Evolutionary conservation across 2,329 filamentous ascomycete genomes (phyloP).

Genomic region (Cladophialophora exuberans): DNA sequence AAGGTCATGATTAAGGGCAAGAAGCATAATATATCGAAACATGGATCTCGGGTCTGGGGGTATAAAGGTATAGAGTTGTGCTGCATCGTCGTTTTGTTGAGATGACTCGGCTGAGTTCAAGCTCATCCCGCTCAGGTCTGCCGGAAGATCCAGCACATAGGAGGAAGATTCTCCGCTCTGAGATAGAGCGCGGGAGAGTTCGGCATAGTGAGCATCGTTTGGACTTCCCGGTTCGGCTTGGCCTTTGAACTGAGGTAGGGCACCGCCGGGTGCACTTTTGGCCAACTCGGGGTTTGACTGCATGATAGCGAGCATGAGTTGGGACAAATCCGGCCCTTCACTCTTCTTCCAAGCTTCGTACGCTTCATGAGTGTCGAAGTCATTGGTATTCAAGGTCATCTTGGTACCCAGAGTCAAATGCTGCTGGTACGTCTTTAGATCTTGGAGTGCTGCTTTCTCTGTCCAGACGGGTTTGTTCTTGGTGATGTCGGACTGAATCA

Average conservation of each 20-base stretch:
- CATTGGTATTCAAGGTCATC: constrained; percentile 75
- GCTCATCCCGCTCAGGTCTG: constrained; percentile 69
- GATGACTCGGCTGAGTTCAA: constrained; percentile 54
- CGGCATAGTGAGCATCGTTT: constrained; percentile 47
- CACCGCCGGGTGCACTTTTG: constrained; percentile 67
- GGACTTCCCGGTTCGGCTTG: constrained; percentile 40
- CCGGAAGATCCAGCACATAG: constrained; percentile 67
- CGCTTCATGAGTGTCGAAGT: constrained; percentile 88
- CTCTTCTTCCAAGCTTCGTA: constrained; percentile 89
- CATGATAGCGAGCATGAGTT: constrained; percentile 90
- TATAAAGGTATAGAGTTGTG: constrained; percentile 80
- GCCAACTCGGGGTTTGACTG: constrained; percentile 83
- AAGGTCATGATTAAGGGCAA: constrained; percentile 69
- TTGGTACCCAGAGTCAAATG: constrained; percentile 79
- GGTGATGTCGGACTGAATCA: constrained; percentile 87
- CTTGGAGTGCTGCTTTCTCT: constrained; percentile 84
- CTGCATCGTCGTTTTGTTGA: constrained; percentile 45
- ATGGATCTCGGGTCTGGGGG: constrained; percentile 80
- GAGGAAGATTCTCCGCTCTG: constrained; percentile 50
- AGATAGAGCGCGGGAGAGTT: constrained; percentile 51
- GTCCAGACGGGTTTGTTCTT: constrained; percentile 81
- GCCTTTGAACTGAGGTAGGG: constrained; percentile 61
- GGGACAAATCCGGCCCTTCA: constrained; percentile 84
- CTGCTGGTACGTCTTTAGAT: constrained; percentile 91
- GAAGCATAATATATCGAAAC: constrained; percentile 80